Conservation (phyloP, 2,329 filamentous ascomycete genomes). For the Diaporthe ampelina region DNA sequence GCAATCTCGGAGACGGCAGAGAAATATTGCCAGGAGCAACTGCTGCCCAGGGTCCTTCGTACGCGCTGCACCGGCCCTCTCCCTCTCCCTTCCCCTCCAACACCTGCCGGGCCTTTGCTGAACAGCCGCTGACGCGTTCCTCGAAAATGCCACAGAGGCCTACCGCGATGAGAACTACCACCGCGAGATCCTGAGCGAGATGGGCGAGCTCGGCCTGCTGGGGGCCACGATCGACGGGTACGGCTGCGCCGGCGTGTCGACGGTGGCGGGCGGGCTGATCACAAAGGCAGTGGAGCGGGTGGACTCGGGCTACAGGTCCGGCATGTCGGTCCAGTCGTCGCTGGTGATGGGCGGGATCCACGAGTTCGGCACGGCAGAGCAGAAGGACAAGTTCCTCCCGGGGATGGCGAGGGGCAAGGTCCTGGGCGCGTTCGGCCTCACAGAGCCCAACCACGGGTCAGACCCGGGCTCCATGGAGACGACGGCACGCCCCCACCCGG, state of each 20-base stretch:
- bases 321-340: conserved; percentile 90
- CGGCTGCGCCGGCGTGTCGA: conserved; percentile 85
- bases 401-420: conserved; percentile 82
- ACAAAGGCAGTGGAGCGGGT: conserved; percentile 89
- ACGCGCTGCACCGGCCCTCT: conserved; percentile 50
- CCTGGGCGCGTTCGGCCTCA: conserved; percentile 86
- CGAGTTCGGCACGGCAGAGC: conserved; percentile 83
- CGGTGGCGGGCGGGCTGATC: conserved; percentile 85
- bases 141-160: conserved; percentile 47
- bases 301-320: conserved; percentile 87
- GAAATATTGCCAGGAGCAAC: conserved; percentile 91
- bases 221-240: conserved; percentile 88
- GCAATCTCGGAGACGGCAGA: conserved; percentile 93
- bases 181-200: conserved; percentile 83
- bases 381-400: conserved; percentile 84
- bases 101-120: neutral
- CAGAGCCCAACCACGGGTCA: conserved; percentile 89
- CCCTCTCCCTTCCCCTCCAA: neutral
- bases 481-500: conserved; percentile 80
- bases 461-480: conserved; percentile 91
- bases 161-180: conserved; percentile 87
- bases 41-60: conserved; percentile 90
- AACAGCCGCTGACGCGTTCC: conserved; percentile 6
- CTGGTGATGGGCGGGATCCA: conserved; percentile 89
- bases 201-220: conserved; percentile 86